A percentile compares a stretch with the other conserved stretches of the same genome.
Evolutionary conservation across 805 yeast species (phyloP).

Genomic region (Citeromyces matritensis): DNA sequence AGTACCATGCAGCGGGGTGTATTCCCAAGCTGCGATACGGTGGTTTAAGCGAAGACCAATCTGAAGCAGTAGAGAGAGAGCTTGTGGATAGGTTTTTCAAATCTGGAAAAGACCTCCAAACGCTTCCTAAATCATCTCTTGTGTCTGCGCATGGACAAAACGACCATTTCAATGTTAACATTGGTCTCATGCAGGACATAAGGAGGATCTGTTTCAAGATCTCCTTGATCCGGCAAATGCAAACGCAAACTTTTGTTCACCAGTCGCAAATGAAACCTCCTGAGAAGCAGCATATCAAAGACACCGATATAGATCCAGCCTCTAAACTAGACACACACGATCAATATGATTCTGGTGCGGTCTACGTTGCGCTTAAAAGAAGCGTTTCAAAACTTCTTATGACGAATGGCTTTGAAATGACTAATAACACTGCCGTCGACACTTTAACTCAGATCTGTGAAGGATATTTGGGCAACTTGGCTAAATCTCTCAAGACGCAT

Average conservation of each 20-base stretch:
- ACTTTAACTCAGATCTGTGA: constrained; percentile 76
- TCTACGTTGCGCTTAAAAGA: constrained; percentile 50
- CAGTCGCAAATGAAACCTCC: constrained; percentile 64
- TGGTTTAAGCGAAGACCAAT: constrained; percentile 33
- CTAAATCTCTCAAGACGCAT: constrained; percentile 55
- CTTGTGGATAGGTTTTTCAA: constrained; percentile 20
- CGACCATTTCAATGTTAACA: constrained; percentile 45
- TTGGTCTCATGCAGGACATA: constrained; percentile 73
- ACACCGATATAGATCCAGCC: constrained; percentile 69
- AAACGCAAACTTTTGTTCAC: constrained; percentile 63
- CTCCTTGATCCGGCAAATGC: constrained; percentile 79
- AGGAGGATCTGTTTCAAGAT: constrained; percentile 82
- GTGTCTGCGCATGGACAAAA: constrained; percentile 38
- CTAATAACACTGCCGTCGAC: constrained; percentile 66
- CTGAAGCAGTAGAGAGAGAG: constrained; percentile 27
- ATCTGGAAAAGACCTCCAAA: constrained; percentile 20
- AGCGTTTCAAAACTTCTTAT: constrained; percentile 67
- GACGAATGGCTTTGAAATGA: constrained; percentile 85
- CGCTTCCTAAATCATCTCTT: constrained; percentile 14
- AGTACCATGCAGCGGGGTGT: constrained; percentile 75
- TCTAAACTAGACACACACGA: constrained; percentile 66
- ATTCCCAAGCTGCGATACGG: constrained; percentile 48
- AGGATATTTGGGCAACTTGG: constrained; percentile 60
- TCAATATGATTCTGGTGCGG: constrained; percentile 37
- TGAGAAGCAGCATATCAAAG: constrained; percentile 36